Evolutionary conservation across 1,139 yeast species (phyloP).

Genomic region (Pichia sp.): DNA sequence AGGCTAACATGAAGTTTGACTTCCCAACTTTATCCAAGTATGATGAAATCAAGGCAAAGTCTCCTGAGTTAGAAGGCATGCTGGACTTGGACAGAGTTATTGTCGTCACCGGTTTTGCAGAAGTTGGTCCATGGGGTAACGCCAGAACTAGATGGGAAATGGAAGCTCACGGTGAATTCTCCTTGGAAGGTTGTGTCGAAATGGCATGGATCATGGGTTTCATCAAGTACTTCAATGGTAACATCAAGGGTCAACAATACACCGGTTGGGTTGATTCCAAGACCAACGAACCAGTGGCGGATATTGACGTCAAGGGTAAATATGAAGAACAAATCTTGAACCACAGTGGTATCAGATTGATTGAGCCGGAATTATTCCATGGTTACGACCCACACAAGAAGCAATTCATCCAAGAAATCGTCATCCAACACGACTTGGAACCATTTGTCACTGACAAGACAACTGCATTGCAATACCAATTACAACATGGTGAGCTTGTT

Average conservation of each 20-base stretch:
- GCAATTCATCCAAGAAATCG: constrained; percentile 89
- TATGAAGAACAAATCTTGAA: constrained; percentile 84
- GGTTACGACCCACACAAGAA: constrained; percentile 95
- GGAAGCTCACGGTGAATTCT: constrained; percentile 93
- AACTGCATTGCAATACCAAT: constrained; percentile 90
- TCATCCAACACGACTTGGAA: constrained; percentile 92
- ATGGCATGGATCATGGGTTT: constrained; percentile 99
- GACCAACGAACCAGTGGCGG: constrained; percentile 89
- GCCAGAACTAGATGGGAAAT: constrained; percentile 99
- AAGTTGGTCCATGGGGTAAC: constrained; percentile 99
- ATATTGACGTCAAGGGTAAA: constrained; percentile 84
- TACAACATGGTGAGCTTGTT: constrained; percentile 89
- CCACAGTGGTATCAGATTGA: constrained; percentile 93
- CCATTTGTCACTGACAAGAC: constrained; percentile 93
- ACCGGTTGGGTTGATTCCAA: constrained; percentile 98
- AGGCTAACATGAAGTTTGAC: constrained; percentile 89
- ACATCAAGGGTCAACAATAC: constrained; percentile 80
- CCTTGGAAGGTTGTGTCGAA: constrained; percentile 97
- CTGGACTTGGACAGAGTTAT: constrained; percentile 85
- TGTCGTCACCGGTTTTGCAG: constrained; percentile 96
- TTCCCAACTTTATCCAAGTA: constrained; percentile 85
- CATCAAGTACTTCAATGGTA: constrained; percentile 84
- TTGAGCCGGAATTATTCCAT: constrained; percentile 89
- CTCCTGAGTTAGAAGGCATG: constrained; percentile 83
- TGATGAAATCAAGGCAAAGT: constrained; percentile 59